Evolutionary conservation across 164 flowering plant genomes (phyloP).

Genomic region (Berberis thunbergii): DNA sequence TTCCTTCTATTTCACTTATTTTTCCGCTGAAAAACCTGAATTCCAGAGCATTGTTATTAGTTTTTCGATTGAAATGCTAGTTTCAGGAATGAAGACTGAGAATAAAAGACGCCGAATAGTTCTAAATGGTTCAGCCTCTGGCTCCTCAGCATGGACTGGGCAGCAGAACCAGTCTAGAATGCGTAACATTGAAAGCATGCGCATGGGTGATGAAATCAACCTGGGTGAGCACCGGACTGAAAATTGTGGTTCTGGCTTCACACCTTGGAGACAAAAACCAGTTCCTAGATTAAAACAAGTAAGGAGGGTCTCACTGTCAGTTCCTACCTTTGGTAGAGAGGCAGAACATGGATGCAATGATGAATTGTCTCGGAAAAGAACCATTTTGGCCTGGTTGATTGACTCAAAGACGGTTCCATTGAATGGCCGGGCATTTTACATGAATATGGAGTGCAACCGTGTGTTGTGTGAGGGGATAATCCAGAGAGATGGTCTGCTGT

Average conservation of each 20-base stretch:
- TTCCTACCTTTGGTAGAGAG: neutral
- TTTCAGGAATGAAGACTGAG: neutral
- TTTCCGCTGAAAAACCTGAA: neutral
- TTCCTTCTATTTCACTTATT: neutral
- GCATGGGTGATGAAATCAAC: neutral
- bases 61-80: neutral
- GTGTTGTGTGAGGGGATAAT: conserved; percentile 62
- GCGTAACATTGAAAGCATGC: neutral
- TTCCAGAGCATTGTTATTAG: neutral
- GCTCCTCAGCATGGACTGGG: neutral
- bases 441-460: neutral
- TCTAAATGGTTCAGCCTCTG: neutral
- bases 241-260: no score
- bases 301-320: neutral
- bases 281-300: neutral
- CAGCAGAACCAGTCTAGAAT: neutral
- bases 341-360: neutral
- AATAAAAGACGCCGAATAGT: neutral
- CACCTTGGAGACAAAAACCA: no score
- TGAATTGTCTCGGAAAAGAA: neutral
- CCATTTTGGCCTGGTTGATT: conserved; percentile 4
- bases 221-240: no score
- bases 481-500: conserved; percentile 57
- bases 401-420: neutral
- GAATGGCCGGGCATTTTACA: neutral